Base-by-base conservation (phyloP, 2,329 filamentous ascomycete species). In the Nothophaeocryptopus gaeumannii region DNA sequence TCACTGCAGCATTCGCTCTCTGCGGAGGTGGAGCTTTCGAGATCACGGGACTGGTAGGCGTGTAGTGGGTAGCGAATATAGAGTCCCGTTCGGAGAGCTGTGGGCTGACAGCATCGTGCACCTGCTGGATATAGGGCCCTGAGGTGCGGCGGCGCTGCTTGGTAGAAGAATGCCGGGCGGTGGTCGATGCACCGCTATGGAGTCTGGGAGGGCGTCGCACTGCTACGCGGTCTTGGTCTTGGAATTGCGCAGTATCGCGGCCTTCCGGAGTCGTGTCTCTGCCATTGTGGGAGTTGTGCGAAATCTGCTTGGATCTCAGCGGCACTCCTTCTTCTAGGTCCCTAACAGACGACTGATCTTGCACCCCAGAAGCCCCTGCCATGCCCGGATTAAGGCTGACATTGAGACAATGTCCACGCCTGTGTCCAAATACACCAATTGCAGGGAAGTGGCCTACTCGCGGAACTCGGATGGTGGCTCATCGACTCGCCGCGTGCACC, bases 21-120 rank as follows among this genome's bases (percentile, higher is more conserved):
- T 16, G 31, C 41, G 46, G 36, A 5, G 31, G 15, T 13, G 49
- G 39, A 48, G 39, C 45, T 31, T 35, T 53, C 26, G 70, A 70
- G 50, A 66, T 61, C 48, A 63, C 64, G 56, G 76, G 74, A 61
- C 76, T 74, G 51, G 73, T 71, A 26, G 20, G 20, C 1, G 78
- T 68, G 65, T 83, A 84, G 57, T 80, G 79, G 31, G 80, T 83
- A 45, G 81, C 80, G 62, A 83, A 83, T 64, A 84, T 83, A 67
- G 77, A 81, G 65, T 84, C 81, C 60, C 81, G 71, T 66, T 84
- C 81, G 20, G 79, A 80, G 55, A 83, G 70, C 67, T 79, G 79
- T 40, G 79, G 78, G 29, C 62, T 65, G 53, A 72, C 68, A 39
- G 56, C 65, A 68, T 68, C 51, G 35, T 63, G 61, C 26, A 60